phyloP scores from a whole-genome alignment of 805 yeast genomes.

The Starmerella vaccinii region DNA sequence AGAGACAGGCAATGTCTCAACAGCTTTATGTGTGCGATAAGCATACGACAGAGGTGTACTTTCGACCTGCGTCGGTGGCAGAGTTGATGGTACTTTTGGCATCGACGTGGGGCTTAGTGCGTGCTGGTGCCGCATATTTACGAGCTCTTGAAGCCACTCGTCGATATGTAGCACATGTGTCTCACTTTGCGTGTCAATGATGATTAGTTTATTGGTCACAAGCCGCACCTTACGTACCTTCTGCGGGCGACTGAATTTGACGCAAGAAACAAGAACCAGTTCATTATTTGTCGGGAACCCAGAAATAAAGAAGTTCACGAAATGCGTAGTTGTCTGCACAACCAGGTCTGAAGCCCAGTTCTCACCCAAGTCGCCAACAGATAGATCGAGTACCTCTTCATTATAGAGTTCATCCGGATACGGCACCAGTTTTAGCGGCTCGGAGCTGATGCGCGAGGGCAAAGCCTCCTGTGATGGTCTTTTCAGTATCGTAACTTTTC shows the following conservation, averaged over 20 bases:
- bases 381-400: slow-evolving; percentile 35
- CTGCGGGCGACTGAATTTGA: slow-evolving; percentile 6
- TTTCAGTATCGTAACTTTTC: neutral
- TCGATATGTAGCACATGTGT: slow-evolving; percentile 7
- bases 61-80: neutral
- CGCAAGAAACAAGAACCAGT: slow-evolving; percentile 13
- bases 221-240: neutral
- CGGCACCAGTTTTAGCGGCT: slow-evolving; percentile 47
- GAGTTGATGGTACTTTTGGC: neutral
- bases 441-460: slow-evolving; percentile 32
- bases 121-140: neutral
- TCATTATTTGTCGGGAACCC: slow-evolving; percentile 8
- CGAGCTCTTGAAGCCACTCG: slow-evolving; percentile 1
- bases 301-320: slow-evolving; percentile 12
- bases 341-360: slow-evolving; percentile 16
- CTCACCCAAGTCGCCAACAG: slow-evolving; percentile 5
- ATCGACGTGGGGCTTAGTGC: neutral
- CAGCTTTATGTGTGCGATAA: neutral
- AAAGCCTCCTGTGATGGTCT: slow-evolving; percentile 4
- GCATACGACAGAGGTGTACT: slow-evolving; percentile 1
- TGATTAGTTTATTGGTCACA: neutral
- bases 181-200: neutral
- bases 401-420: slow-evolving; percentile 46
- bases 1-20: neutral
- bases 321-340: slow-evolving; percentile 11